Evolutionary conservation across 1,284 basidiomycete genomes (phyloP), one percentile per base, ranked within the genome.

Genomic region (Tylopilus microsporus): DNA sequence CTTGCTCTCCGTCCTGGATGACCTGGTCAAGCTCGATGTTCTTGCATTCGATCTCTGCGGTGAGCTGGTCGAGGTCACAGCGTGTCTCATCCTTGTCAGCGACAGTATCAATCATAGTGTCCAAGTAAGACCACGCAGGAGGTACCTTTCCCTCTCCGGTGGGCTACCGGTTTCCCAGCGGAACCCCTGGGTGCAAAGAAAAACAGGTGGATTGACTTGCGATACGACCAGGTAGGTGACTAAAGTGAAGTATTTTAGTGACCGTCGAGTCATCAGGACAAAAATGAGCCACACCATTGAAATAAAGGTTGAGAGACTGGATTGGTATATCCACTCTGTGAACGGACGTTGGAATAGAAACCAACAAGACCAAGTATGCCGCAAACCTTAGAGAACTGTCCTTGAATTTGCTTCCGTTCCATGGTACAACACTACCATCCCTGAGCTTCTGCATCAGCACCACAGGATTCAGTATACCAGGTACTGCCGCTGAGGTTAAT

Each of bases 201-300:
- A 77, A 99, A 99, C n/a, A 98, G 67, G 97, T 0, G 95, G 96
- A 68, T 98, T 99, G 36, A 92, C 94, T 76, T 95, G 95, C 1
- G 92, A 94, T 41, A 99, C 96, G 52, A 98, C 89, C 2, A 93
- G 91, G 72, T 97, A 89, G 63, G 94, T 98, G 60, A 97, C 94
- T 93, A 64, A 10, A 56, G 56, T 43, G 21, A 21, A 47, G 51
- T 13, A 51, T 32, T 32, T 32, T 62, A 61, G 46, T 30, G 52
- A 42, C 37, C 42, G 53, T 34, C 30, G 37, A 13, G 18, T 11
- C 16, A 39, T 47, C 16, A 10, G 36, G 9, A 53, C 32, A 19
- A 19, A 42, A 15, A 55, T n/a, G 52, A 49, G 18, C 21, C 25
- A 32, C 63, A 84, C 89, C 89, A 71, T 95, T 95, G 77, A 94